Percentiles rank a stretch among this genome's conserved stretches.
Evolutionary conservation across 2,329 filamentous ascomycete genomes (phyloP).

Genomic region (Nothomitra cinnamomea): DNA sequence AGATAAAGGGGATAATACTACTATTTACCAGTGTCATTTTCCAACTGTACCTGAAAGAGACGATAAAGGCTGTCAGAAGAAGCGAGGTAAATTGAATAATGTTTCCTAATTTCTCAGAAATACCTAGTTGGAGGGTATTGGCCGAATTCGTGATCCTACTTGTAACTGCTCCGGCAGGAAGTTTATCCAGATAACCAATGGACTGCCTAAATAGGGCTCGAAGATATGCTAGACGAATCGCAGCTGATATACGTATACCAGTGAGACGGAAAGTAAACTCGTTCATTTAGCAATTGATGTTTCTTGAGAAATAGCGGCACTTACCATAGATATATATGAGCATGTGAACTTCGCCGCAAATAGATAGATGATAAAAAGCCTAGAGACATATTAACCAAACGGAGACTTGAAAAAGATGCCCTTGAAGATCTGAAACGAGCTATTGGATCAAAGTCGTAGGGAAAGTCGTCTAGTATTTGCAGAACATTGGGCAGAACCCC

Average conservation of each 20-base stretch:
- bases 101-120: slow-evolving; percentile 33
- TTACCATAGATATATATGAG: slow-evolving; percentile 37
- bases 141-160: slow-evolving; percentile 34
- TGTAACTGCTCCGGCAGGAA: slow-evolving; percentile 32
- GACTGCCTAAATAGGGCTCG: slow-evolving; percentile 31
- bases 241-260: slow-evolving; percentile 32
- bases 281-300: slow-evolving; percentile 5
- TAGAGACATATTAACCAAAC: slow-evolving; percentile 12
- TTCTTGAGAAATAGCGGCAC: slow-evolving; percentile 6
- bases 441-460: too few species aligned
- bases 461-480: too few species aligned
- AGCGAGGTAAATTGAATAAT: slow-evolving; percentile 26
- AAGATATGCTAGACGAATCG: slow-evolving; percentile 32
- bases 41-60: slow-evolving; percentile 36
- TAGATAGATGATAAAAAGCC: slow-evolving; percentile 40
- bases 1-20: slow-evolving; percentile 27
- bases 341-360: slow-evolving; percentile 37
- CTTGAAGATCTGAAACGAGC: too few species aligned
- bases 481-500: too few species aligned
- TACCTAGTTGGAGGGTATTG: slow-evolving; percentile 35
- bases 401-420: too few species aligned
- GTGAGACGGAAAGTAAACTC: slow-evolving; percentile 31
- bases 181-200: slow-evolving; percentile 30
- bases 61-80: slow-evolving; percentile 28
- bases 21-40: slow-evolving; percentile 34